phyloP scores from a whole-genome alignment of 169 alveolate genomes.

The Cryptosporidium canis region DNA sequence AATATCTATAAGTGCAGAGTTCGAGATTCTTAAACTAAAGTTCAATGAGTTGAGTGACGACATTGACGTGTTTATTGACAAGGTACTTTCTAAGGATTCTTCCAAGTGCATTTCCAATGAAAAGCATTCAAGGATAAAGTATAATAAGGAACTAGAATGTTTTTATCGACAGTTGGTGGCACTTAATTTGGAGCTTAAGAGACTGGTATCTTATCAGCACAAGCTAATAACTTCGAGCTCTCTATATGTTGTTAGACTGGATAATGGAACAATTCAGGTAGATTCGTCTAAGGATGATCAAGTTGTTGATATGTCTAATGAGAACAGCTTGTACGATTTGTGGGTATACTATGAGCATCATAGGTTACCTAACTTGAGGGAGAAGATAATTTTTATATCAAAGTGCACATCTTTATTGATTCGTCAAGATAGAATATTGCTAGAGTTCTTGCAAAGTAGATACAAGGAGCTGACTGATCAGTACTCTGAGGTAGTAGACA shows the following conservation, averaged over 20 bases:
- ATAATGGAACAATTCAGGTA: not conserved
- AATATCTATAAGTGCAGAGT: not conserved
- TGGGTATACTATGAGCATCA: constrained; percentile 11
- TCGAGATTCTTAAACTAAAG: not conserved
- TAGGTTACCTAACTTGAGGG: constrained; percentile 6
- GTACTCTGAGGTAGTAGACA: not conserved
- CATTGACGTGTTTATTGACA: not conserved
- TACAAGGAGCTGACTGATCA: not conserved
- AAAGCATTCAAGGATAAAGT: not conserved
- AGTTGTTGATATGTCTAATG: not conserved
- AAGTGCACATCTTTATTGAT: not conserved
- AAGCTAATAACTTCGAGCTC: not conserved
- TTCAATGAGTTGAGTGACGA: not conserved
- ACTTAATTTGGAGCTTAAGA: not conserved
- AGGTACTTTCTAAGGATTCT: not conserved
- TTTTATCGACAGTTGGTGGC: not conserved
- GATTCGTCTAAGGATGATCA: not conserved
- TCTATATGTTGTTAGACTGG: not conserved
- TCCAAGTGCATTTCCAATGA: not conserved
- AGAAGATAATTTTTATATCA: not conserved
- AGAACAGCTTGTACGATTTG: constrained; percentile 11
- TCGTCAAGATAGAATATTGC: not conserved
- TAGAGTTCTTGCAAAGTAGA: not conserved
- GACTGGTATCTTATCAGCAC: not conserved
- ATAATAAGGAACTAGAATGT: not conserved